Evolutionary conservation across 1,284 basidiomycete species (phyloP).

Genomic region (Cutaneotrichosporon sp.): DNA sequence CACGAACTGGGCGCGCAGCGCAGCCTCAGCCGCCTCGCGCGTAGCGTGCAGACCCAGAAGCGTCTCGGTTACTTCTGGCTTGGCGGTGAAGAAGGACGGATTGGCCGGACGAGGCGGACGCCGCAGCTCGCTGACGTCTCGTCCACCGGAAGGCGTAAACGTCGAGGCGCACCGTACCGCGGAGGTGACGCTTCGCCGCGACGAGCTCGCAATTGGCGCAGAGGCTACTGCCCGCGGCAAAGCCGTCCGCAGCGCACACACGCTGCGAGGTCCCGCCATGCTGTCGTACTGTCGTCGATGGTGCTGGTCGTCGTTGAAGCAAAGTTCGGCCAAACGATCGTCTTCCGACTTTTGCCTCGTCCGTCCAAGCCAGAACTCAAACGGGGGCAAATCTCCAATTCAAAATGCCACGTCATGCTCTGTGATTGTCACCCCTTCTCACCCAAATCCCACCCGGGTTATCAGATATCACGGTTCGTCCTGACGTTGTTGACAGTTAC

Average conservation of each 20-base stretch:
- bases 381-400: neutral
- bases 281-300: neutral
- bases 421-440: neutral
- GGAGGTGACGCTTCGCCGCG: neutral
- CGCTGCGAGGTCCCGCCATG: neutral
- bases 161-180: constrained; percentile 9
- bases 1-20: constrained; percentile 63
- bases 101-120: constrained; percentile 51
- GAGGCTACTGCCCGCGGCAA: neutral
- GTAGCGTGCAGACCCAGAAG: constrained; percentile 64
- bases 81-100: constrained; percentile 82
- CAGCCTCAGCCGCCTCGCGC: constrained; percentile 56
- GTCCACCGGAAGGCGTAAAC: neutral
- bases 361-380: neutral
- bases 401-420: constrained; percentile 5
- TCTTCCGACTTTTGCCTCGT: constrained; percentile 12
- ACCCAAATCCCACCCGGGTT: neutral
- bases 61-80: constrained; percentile 68
- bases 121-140: neutral
- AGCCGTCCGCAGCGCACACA: too few species aligned
- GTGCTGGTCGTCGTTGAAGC: neutral
- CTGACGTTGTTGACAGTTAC: too few species aligned
- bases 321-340: too few species aligned
- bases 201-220: neutral
- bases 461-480: neutral